phyloP scores from a whole-genome alignment of 257 asterid species.

The Ligustrum vulgare region DNA sequence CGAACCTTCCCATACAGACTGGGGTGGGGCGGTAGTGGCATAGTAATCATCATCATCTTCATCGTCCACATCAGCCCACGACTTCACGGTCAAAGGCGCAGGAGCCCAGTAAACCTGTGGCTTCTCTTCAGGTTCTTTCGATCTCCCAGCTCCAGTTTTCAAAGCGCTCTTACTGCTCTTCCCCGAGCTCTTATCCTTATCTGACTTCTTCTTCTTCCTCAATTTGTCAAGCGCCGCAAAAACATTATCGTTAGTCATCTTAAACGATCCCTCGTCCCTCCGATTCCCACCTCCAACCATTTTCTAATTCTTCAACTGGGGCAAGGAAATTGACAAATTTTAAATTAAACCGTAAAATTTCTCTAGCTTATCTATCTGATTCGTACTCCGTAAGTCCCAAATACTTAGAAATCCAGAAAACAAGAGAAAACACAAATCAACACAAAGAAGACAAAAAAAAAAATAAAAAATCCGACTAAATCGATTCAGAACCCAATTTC shows the following conservation, averaged over 20 bases:
- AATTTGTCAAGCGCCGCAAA: conserved; percentile 87
- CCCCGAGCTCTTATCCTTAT: conserved; percentile 50
- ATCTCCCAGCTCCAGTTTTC: conserved; percentile 30
- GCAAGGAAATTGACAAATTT: neutral
- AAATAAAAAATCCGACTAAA: neutral
- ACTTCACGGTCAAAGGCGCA: conserved; percentile 75
- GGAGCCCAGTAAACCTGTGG: conserved; percentile 86
- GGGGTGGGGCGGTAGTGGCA: conserved; percentile 90
- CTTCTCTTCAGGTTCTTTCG: conserved; percentile 40
- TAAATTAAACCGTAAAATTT: neutral
- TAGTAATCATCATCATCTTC: conserved; percentile 95
- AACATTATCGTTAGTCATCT: conserved; percentile 73
- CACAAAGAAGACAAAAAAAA: neutral
- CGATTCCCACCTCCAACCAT: conserved; percentile 92
- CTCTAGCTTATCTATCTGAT: neutral
- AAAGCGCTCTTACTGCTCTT: conserved; percentile 47
- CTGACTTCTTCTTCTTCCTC: conserved; percentile 92
- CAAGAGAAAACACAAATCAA: neutral
- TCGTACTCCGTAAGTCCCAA: conserved; percentile 19
- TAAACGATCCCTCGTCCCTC: conserved; percentile 67
- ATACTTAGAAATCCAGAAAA: conserved; percentile 20
- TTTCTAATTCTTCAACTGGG: neutral
- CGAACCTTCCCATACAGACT: conserved; percentile 60
- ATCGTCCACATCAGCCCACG: conserved; percentile 98
- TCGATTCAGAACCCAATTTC: neutral